phyloP scores from a whole-genome alignment of 805 yeast genomes.

The Yarrowia hollandica region DNA sequence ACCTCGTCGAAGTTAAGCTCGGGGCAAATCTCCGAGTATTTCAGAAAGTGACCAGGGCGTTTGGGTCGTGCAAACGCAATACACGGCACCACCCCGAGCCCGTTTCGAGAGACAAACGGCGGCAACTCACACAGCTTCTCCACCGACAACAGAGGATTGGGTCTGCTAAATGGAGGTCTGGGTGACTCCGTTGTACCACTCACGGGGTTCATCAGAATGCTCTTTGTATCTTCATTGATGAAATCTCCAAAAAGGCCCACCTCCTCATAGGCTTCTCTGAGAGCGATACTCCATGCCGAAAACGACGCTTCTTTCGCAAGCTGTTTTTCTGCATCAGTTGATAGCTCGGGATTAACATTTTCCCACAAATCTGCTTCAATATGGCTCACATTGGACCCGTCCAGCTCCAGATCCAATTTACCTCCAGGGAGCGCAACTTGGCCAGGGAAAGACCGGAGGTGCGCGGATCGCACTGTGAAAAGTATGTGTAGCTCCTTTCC shows the following conservation, averaged over 20 bases:
- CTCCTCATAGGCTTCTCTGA: constrained; percentile 79
- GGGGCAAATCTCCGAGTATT: constrained; percentile 30
- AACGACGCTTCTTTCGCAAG: constrained; percentile 85
- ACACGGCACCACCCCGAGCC: constrained; percentile 74
- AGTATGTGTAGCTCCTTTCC: constrained; percentile 63
- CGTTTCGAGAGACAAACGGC: constrained; percentile 69
- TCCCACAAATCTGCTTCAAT: constrained; percentile 38
- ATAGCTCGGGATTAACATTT: constrained; percentile 49
- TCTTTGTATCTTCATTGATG: constrained; percentile 61
- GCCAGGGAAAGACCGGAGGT: constrained; percentile 69
- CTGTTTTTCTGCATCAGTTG: constrained; percentile 44
- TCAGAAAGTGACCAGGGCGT: background rate
- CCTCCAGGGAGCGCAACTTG: constrained; percentile 88
- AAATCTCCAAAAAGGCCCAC: constrained; percentile 58
- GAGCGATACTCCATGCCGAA: constrained; percentile 57
- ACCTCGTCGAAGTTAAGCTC: constrained; percentile 32
- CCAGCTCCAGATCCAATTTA: constrained; percentile 54
- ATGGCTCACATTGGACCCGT: constrained; percentile 24
- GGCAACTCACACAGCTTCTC: constrained; percentile 63
- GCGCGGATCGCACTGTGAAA: constrained; percentile 68
- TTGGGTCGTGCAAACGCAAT: constrained; percentile 44
- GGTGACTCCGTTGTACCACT: constrained; percentile 54
- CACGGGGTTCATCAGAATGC: constrained; percentile 59
- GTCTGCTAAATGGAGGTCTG: background rate
- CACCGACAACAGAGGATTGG: constrained; percentile 49